A percentile compares a stretch with the other conserved stretches of the same genome.
These are phyloP conservation scores for Xylaria palmicola DNA, from an alignment of 495 filamentous ascomycete genomes.

Conservation along the genomic window DNA sequence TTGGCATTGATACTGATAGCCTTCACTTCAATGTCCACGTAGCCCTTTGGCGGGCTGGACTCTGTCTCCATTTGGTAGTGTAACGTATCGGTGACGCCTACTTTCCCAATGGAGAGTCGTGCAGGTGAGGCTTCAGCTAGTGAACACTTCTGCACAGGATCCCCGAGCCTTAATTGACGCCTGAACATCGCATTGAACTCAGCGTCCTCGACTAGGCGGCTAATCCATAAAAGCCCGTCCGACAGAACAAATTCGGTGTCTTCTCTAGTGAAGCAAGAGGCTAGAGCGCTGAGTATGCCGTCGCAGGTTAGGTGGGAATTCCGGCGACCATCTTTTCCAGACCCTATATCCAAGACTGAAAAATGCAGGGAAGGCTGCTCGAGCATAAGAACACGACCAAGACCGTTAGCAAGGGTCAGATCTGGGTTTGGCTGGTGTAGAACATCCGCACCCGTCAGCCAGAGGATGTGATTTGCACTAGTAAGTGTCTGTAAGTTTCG, in stretches of 20 bases:
- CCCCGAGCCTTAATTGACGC: neutral
- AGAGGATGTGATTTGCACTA: conserved; percentile 30
- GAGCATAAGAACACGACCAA: conserved; percentile 36
- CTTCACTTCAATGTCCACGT: conserved; percentile 37
- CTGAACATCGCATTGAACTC: conserved; percentile 26
- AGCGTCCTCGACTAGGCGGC: conserved; percentile 25
- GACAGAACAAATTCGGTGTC: conserved; percentile 25
- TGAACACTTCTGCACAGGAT: no score
- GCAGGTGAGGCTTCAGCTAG: conserved; percentile 5
- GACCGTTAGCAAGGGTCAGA: conserved; percentile 30
- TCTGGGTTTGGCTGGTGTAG: conserved; percentile 25
- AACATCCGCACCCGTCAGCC: conserved; percentile 31
- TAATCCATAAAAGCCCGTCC: conserved; percentile 25
- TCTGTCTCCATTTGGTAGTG: neutral
- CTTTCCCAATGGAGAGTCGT: conserved; percentile 16
- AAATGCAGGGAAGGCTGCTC: conserved; percentile 41
- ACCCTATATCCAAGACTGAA: conserved; percentile 20
- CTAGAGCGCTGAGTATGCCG: conserved; percentile 7
- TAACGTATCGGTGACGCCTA: conserved; percentile 6
- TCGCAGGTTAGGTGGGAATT: neutral
- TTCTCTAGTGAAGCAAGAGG: neutral
- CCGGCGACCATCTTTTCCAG: neutral
- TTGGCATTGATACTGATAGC: conserved; percentile 39
- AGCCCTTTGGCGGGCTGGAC: neutral
- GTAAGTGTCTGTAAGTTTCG: conserved; percentile 31